Evolutionary conservation across 345 rosid species (phyloP), one percentile per base, ranked within the genome.

Genomic region (Noccaea bulbosa): DNA sequence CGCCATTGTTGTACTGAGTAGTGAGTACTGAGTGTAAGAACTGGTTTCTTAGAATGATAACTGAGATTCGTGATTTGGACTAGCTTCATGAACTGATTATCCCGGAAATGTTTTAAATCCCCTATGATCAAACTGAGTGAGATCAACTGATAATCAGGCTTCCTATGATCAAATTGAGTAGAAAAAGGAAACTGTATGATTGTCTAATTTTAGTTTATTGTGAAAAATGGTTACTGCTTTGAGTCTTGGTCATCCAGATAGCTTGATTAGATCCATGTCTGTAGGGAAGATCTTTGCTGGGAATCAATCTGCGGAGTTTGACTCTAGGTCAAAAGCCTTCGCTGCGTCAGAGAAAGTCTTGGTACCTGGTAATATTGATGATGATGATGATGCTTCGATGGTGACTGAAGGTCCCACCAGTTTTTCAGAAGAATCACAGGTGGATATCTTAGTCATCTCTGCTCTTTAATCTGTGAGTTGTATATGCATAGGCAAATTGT

Each of bases 231-330:
- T 5, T 41, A 17, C 41, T 59, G 24, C 11, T 63, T 34, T 37
- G 17, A 62, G 48, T 22, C 3, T 47, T 56, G 9, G 5, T 65
- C 22, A 8, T 11, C 22, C 12, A 43, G 59, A 60, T 44, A 20
- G 7, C 50, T 62, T 76, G 80, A 76, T 65, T 76, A 62, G 49
- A 65, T 76, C 72, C 76, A 62, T 69, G 27, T 62, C 11, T 91
- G 83, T 85, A 93, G 98, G 92, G 86, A 87, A 87, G 91, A 84
- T 84, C 72, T 78, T 81, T 70, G 87, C 86, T 76, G 84, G 80
- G 76, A 86, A 77, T 61, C 81, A 86, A 72, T 80, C 94, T 44
- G 54, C 70, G 15, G 70, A 75, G 74, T 75, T 75, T 62, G 90
- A 91, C 37, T 69, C 88, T 30, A 74, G 83, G 2, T 84, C 85